A percentile compares a stretch with the other conserved stretches of the same genome.
Evolutionary conservation across 2,329 filamentous ascomycete genomes (phyloP).

Genomic region (Beauveria caledonica): DNA sequence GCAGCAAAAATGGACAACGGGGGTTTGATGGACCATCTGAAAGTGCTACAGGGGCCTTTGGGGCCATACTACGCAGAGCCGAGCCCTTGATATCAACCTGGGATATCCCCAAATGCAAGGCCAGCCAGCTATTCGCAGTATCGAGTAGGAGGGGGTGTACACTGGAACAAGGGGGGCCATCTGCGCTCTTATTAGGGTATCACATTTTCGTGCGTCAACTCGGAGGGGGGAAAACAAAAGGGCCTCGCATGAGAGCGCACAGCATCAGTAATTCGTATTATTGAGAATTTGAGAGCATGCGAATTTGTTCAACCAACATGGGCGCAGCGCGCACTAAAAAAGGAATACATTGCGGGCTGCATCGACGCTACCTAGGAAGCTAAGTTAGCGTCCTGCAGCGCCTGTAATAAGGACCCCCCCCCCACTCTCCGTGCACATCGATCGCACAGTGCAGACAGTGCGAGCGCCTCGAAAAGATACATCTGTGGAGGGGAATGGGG

Average conservation of each 20-base stretch:
- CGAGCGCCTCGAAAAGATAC: neutral
- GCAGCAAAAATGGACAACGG: neutral
- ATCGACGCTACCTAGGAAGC: neutral
- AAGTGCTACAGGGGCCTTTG: neutral
- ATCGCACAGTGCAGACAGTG: neutral
- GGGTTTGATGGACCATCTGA: neutral
- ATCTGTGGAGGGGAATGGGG: neutral
- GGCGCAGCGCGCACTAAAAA: no score
- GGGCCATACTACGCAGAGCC: neutral
- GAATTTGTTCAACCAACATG: no score
- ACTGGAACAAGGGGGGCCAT: no score
- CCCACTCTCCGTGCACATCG: neutral
- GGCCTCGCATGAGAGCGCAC: no score
- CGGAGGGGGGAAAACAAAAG: no score
- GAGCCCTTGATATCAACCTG: neutral
- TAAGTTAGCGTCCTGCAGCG: neutral
- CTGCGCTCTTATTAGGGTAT: no score
- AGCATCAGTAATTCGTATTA: no score
- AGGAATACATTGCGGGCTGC: no score
- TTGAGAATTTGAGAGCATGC: no score
- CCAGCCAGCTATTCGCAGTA: no score
- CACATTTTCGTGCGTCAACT: no score
- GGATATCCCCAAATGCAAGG: neutral
- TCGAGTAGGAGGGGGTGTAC: neutral
- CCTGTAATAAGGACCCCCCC: neutral